Evolutionary conservation across 1,284 basidiomycete genomes (phyloP).

Genomic region (Naganishia liquefaciens): DNA sequence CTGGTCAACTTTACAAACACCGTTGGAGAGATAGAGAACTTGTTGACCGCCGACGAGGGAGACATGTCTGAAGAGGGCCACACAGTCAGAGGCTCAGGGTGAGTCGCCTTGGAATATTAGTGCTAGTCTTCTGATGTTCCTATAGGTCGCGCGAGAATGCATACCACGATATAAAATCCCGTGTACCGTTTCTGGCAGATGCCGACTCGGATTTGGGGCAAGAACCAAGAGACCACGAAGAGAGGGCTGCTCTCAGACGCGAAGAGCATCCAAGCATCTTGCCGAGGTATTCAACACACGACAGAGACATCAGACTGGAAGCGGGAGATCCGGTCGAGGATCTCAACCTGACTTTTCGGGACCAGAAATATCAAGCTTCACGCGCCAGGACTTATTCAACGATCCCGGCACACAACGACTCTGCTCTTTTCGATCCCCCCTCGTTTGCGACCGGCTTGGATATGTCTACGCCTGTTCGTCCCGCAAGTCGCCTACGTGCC

Average conservation of each 20-base stretch:
- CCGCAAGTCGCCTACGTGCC: neutral
- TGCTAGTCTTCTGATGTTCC: neutral
- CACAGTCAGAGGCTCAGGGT: slow-evolving; percentile 13
- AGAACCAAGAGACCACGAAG: neutral
- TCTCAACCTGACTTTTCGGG: neutral
- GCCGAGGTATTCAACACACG: slow-evolving; percentile 15
- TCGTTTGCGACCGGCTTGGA: slow-evolving; percentile 14
- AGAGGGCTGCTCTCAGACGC: neutral
- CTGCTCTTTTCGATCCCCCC: slow-evolving; percentile 6
- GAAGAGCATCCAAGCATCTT: neutral
- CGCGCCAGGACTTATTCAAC: neutral
- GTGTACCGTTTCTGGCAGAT: slow-evolving; percentile 28
- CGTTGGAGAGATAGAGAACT: slow-evolving; percentile 18
- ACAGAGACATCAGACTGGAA: neutral
- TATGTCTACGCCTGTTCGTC: slow-evolving; percentile 17
- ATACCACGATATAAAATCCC: slow-evolving; percentile 22
- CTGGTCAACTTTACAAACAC: slow-evolving; percentile 12
- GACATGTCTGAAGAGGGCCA: slow-evolving; percentile 5
- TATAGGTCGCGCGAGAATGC: neutral
- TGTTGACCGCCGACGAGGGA: slow-evolving; percentile 9
- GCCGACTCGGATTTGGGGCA: slow-evolving; percentile 27
- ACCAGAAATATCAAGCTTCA: slow-evolving; percentile 2
- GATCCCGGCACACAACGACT: no score
- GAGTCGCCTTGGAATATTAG: neutral
- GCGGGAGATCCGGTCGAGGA: slow-evolving; percentile 6